Evolutionary conservation across 176 grass and related monocot genomes (phyloP).

Genomic region (Triticum urartu): DNA sequence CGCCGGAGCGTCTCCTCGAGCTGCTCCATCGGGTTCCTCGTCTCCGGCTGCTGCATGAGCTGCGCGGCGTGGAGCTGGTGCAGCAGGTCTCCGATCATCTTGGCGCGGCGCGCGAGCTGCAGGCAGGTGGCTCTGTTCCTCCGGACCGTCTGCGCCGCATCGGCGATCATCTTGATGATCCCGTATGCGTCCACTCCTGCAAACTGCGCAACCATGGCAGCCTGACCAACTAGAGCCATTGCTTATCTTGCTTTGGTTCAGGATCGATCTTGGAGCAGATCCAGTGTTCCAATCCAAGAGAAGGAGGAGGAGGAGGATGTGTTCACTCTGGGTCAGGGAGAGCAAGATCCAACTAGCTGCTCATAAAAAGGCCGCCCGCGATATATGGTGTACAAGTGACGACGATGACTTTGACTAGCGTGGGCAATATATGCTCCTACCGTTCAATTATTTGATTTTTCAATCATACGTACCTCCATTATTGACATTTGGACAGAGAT

Average conservation of each 20-base stretch:
- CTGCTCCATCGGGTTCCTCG: constrained; percentile 55
- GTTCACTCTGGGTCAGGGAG: background rate
- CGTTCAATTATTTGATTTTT: background rate
- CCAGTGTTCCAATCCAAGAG: background rate
- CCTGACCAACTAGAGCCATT: constrained; percentile 61
- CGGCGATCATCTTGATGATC: constrained; percentile 61
- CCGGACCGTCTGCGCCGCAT: constrained; percentile 50
- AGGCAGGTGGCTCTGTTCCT: constrained; percentile 57
- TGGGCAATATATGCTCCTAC: background rate
- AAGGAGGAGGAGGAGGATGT: background rate
- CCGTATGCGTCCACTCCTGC: constrained; percentile 70
- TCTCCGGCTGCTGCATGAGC: constrained; percentile 63
- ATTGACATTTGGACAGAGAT: background rate
- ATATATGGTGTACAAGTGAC: background rate
- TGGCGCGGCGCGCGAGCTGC: constrained; percentile 52
- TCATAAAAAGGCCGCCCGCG: background rate
- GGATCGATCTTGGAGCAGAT: background rate
- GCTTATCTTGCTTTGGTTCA: background rate
- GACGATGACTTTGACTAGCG: background rate
- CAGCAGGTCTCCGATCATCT: constrained; percentile 69
- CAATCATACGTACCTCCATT: background rate
- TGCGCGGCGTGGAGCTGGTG: constrained; percentile 51
- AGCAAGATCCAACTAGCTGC: background rate
- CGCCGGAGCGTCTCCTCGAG: constrained; percentile 61
- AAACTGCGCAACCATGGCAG: constrained; percentile 62